These are phyloP conservation scores for Candida tammaniensis DNA, from an alignment of 805 yeast genomes.

Conservation along the genomic window DNA sequence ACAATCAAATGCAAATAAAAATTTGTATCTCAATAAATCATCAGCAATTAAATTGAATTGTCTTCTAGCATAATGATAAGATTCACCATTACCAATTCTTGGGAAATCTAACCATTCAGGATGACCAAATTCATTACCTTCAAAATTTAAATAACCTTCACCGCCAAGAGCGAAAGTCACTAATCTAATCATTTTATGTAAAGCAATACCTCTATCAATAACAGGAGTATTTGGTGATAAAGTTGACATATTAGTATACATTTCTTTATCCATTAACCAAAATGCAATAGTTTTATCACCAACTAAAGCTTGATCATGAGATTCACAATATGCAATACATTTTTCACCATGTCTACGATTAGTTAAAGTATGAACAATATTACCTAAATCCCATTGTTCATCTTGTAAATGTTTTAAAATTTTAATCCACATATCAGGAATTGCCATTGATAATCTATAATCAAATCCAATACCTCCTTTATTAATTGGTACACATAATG, in stretches of 20 bases:
- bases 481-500: slow-evolving; percentile 71
- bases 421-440: slow-evolving; percentile 99
- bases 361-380: slow-evolving; percentile 75
- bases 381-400: slow-evolving; percentile 88
- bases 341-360: slow-evolving; percentile 86
- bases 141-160: slow-evolving; percentile 92
- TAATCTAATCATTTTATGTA: slow-evolving; percentile 88
- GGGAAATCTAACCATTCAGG: slow-evolving; percentile 99
- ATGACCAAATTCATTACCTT: slow-evolving; percentile 98
- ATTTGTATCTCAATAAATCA: slow-evolving; percentile 73
- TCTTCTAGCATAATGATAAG: slow-evolving; percentile 91
- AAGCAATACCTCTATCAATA: slow-evolving; percentile 83
- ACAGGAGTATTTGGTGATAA: slow-evolving; percentile 70
- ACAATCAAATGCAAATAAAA: slow-evolving; percentile 75
- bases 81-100: slow-evolving; percentile 79
- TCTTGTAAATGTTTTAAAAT: slow-evolving; percentile 77
- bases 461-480: slow-evolving; percentile 93
- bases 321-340: slow-evolving; percentile 89
- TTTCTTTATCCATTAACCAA: slow-evolving; percentile 98
- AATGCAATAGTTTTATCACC: slow-evolving; percentile 96
- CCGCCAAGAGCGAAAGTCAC: slow-evolving; percentile 92
- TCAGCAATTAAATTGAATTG: slow-evolving; percentile 89
- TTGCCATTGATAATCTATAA: slow-evolving; percentile 92
- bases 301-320: slow-evolving; percentile 96
- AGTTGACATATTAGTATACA: slow-evolving; percentile 93